phyloP scores from a whole-genome alignment of 1,139 yeast genomes.

The Sugiyamaella grinbergsii region DNA sequence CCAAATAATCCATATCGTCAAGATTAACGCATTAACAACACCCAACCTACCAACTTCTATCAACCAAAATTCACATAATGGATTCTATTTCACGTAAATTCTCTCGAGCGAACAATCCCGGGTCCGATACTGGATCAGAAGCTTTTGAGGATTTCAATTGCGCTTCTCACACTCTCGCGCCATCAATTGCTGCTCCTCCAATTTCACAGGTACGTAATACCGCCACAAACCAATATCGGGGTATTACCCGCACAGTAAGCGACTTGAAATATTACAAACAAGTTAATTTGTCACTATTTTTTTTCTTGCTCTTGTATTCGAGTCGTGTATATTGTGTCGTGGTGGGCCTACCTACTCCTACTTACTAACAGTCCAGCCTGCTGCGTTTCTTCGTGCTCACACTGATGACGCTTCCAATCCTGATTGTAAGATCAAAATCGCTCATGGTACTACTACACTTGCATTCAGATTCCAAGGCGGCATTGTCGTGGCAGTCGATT shows the following conservation, averaged over 20 bases:
- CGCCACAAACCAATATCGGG: slow-evolving; percentile 4
- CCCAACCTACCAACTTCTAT: not conserved
- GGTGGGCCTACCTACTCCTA: not conserved
- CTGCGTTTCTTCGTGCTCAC: slow-evolving; percentile 96
- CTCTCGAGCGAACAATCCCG: slow-evolving; percentile 23
- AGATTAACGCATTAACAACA: not conserved
- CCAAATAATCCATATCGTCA: no score
- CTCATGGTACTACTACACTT: slow-evolving; percentile 97
- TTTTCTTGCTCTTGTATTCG: no score
- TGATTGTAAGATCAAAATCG: slow-evolving; percentile 92
- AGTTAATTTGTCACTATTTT: no score
- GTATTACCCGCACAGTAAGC: not conserved
- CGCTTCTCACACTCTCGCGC: slow-evolving; percentile 45
- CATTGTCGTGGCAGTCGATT: slow-evolving; percentile 90
- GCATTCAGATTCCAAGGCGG: slow-evolving; percentile 97
- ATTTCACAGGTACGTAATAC: slow-evolving; percentile 55
- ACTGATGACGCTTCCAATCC: slow-evolving; percentile 93
- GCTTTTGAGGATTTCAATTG: slow-evolving; percentile 15
- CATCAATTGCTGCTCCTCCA: slow-evolving; percentile 75
- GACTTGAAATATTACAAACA: no score
- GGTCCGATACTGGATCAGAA: slow-evolving; percentile 20
- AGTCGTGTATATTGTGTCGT: no score
- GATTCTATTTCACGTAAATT: slow-evolving; percentile 33
- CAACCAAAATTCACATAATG: slow-evolving; percentile 24
- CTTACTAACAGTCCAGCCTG: slow-evolving; percentile 52